phyloP scores from a whole-genome alignment of 371 early-diverging fungal species.

The Phascolomyces articulosus region DNA sequence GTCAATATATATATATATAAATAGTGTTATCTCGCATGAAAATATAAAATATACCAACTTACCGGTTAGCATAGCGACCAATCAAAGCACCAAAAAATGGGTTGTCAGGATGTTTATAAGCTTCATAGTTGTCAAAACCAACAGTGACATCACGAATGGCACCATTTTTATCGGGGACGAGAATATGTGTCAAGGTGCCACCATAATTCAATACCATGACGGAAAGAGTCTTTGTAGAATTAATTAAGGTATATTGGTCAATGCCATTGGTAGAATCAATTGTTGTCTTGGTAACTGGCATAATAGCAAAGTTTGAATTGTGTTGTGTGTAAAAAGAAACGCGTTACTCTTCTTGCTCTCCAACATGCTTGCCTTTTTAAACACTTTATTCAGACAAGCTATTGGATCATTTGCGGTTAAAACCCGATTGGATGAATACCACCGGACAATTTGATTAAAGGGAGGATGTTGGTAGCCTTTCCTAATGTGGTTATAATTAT shows the following conservation, averaged over 20 bases:
- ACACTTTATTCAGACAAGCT: no score
- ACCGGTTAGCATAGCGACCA: conserved; percentile 58
- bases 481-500: no score
- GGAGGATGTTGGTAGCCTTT: no score
- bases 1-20: no score
- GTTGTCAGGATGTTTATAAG: conserved; percentile 39
- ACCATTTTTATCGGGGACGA: conserved; percentile 51
- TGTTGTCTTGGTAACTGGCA: conserved; percentile 33
- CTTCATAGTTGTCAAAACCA: conserved; percentile 49
- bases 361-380: no score
- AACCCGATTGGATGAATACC: no score
- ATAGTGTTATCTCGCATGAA: no score
- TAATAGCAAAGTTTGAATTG: neutral
- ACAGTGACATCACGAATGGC: conserved; percentile 44
- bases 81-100: conserved; percentile 52
- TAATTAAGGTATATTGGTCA: conserved; percentile 53
- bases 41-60: neutral
- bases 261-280: conserved; percentile 32
- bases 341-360: no score
- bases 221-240: conserved; percentile 42
- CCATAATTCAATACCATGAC: conserved; percentile 55
- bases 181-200: conserved; percentile 43
- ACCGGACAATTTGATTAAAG: no score
- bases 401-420: no score
- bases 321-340: no score